phyloP scores from a whole-genome alignment of 2,329 filamentous ascomycete species.

The Penicillium sp. region DNA sequence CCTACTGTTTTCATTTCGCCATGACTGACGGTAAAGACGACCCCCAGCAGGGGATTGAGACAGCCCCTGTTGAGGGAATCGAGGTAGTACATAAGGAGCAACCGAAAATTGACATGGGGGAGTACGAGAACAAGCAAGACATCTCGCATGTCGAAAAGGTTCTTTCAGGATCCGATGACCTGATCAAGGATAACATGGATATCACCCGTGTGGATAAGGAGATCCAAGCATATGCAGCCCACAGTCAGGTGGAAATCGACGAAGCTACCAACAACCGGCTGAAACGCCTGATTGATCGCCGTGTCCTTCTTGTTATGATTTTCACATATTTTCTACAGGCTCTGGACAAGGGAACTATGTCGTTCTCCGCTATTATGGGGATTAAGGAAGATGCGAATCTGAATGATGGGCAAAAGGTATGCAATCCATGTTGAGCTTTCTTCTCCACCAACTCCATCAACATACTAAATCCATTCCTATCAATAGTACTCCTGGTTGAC shows the following conservation, averaged over 20 bases:
- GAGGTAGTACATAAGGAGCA: not conserved
- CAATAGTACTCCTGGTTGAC: slow-evolving; percentile 68
- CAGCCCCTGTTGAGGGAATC: not conserved
- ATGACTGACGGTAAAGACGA: slow-evolving; percentile 12
- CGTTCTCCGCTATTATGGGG: slow-evolving; percentile 46
- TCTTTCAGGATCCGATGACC: slow-evolving; percentile 45
- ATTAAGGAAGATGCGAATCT: slow-evolving; percentile 51
- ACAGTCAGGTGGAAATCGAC: slow-evolving; percentile 57
- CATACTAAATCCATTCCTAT: not conserved
- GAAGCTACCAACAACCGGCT: slow-evolving; percentile 62
- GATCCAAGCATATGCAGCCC: slow-evolving; percentile 66
- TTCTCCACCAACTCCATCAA: not conserved
- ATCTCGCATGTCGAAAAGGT: slow-evolving; percentile 52
- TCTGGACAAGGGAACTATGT: slow-evolving; percentile 44
- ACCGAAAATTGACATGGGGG: slow-evolving; percentile 11
- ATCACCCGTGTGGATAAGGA: slow-evolving; percentile 66
- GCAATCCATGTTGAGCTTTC: not conserved
- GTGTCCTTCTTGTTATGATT: slow-evolving; percentile 70
- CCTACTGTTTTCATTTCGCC: too few relatives aligned
- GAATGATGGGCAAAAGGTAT: slow-evolving; percentile 33
- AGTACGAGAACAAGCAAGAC: slow-evolving; percentile 28
- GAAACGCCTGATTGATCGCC: slow-evolving; percentile 64
- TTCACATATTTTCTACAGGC: slow-evolving; percentile 69
- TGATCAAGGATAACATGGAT: slow-evolving; percentile 56
- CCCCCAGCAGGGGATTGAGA: slow-evolving; percentile 16